phyloP scores from a whole-genome alignment of 2,329 filamentous ascomycete genomes.

The Westerdykella aurantiaca region DNA sequence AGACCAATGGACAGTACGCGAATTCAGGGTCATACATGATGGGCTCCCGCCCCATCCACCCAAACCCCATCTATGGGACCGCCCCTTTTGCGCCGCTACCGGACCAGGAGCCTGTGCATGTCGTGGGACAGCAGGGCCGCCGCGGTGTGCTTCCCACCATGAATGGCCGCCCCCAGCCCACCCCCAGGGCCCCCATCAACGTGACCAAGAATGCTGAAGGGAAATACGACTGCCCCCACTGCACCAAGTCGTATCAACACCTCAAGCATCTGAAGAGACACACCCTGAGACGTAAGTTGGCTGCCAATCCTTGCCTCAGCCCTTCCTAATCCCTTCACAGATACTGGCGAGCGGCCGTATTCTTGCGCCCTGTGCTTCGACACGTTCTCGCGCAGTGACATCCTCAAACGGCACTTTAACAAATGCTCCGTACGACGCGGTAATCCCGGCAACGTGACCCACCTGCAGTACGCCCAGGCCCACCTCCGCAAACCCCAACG shows the following conservation, averaged over 20 bases:
- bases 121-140: slow-evolving; percentile 89
- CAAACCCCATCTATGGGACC: too few relatives aligned
- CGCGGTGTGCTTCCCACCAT: slow-evolving; percentile 88
- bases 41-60: too few relatives aligned
- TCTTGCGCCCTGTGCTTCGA: slow-evolving; percentile 97
- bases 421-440: slow-evolving; percentile 96
- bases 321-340: slow-evolving; percentile 47
- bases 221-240: slow-evolving; percentile 96
- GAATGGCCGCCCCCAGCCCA: slow-evolving; percentile 74
- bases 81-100: too few relatives aligned
- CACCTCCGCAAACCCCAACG: slow-evolving; percentile 67
- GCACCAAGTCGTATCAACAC: slow-evolving; percentile 96
- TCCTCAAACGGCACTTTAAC: slow-evolving; percentile 97
- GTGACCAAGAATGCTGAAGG: slow-evolving; percentile 94
- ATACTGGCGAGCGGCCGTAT: slow-evolving; percentile 96
- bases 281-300: slow-evolving; percentile 82
- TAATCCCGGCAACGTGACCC: slow-evolving; percentile 90
- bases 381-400: slow-evolving; percentile 96
- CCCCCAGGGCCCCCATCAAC: slow-evolving; percentile 75
- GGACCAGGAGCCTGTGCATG: slow-evolving; percentile 68
- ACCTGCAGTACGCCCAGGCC: slow-evolving; percentile 86
- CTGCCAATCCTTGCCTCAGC: slow-evolving; percentile 7
- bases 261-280: slow-evolving; percentile 97
- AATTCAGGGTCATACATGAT: too few relatives aligned
- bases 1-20: too few relatives aligned